Conservation (phyloP, 140 eudicot species). For the Flaveria floridana region DNA sequence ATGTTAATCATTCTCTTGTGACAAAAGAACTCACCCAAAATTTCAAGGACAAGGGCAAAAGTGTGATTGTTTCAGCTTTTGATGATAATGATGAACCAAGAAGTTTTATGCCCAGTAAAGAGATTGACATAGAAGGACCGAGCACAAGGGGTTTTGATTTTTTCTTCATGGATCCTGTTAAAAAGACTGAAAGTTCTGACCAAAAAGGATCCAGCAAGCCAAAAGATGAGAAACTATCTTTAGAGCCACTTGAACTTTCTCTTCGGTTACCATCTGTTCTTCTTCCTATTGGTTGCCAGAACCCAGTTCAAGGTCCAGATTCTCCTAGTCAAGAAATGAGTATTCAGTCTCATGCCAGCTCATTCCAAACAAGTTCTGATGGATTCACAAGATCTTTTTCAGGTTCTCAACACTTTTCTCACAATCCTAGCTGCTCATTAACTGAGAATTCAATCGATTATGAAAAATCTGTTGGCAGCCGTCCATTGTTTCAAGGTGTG, state of each 20-base stretch:
- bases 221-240: constrained; percentile 59
- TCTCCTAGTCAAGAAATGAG: constrained; percentile 85
- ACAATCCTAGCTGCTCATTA: constrained; percentile 93
- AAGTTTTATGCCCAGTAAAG: constrained; percentile 34
- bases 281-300: constrained; percentile 56
- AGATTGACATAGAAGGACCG: constrained; percentile 61
- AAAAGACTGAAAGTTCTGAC: constrained; percentile 49
- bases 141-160: constrained; percentile 76
- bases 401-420: constrained; percentile 78
- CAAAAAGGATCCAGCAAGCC: constrained; percentile 40
- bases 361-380: constrained; percentile 76
- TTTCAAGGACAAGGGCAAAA: constrained; percentile 80
- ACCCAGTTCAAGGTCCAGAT: constrained; percentile 60
- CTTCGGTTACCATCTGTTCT: constrained; percentile 91
- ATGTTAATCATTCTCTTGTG: constrained; percentile 34
- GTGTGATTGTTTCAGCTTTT: constrained; percentile 46
- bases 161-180: constrained; percentile 65
- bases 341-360: constrained; percentile 73
- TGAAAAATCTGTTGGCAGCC: constrained; percentile 88
- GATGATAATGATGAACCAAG: constrained; percentile 35
- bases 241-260: constrained; percentile 84
- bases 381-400: constrained; percentile 86
- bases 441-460: constrained; percentile 65
- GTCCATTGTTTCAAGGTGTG: constrained; percentile 75
- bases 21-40: constrained; percentile 44